phyloP scores from a whole-genome alignment of 306 rosid genomes.

The Comarum palustre region DNA sequence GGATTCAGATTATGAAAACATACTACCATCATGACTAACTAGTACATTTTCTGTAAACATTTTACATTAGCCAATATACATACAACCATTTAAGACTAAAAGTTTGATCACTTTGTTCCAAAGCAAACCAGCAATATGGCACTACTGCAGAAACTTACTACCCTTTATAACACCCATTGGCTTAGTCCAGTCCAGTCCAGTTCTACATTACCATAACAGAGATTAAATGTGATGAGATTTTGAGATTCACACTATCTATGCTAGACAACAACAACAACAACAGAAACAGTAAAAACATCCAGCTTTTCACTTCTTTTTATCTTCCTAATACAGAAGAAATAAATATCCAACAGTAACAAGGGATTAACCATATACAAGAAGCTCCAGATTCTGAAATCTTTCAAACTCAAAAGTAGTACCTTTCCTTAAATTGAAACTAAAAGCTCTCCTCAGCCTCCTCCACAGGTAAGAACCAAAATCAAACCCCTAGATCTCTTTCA shows the following conservation, averaged over 20 bases:
- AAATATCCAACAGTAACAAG: neutral
- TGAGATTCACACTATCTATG: slow-evolving; percentile 1
- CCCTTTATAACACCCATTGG: slow-evolving; percentile 10
- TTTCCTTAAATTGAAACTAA: slow-evolving; percentile 25
- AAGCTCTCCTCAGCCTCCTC: slow-evolving; percentile 30
- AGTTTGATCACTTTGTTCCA: slow-evolving; percentile 2
- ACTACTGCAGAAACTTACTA: neutral
- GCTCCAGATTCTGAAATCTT: slow-evolving; percentile 19
- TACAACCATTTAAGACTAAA: slow-evolving; percentile 18
- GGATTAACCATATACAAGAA: neutral
- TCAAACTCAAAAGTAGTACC: slow-evolving; percentile 24
- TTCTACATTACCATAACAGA: slow-evolving; percentile 15
- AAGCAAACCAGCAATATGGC: neutral
- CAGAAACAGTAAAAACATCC: neutral
- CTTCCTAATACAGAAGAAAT: slow-evolving; percentile 20
- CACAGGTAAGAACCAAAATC: slow-evolving; percentile 27
- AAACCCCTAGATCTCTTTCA: slow-evolving; percentile 42
- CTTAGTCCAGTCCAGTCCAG: slow-evolving; percentile 8
- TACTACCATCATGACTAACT: slow-evolving; percentile 4
- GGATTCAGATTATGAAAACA: neutral
- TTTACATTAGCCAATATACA: neutral
- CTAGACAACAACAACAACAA: neutral
- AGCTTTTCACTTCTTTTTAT: slow-evolving; percentile 4
- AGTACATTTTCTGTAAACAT: slow-evolving; percentile 6
- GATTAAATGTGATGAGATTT: neutral